phyloP scores from a whole-genome alignment of 495 filamentous ascomycete species.

The Aspergillus nanangensis region DNA sequence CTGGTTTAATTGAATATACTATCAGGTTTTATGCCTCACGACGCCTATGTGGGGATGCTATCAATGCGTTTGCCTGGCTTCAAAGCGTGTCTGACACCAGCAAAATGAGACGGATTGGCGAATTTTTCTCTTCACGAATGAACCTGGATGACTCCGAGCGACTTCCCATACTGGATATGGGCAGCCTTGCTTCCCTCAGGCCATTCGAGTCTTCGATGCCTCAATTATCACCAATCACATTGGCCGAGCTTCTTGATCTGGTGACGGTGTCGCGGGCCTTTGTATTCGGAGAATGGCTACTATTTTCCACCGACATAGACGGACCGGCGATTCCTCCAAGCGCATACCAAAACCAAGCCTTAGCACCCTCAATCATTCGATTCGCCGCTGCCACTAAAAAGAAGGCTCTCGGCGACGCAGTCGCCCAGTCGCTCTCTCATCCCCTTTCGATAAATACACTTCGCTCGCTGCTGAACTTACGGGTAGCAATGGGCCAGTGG shows the following conservation, averaged over 20 bases:
- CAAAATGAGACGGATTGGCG: constrained; percentile 33
- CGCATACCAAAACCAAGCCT: constrained; percentile 40
- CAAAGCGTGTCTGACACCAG: constrained; percentile 35
- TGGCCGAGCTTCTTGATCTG: constrained; percentile 51
- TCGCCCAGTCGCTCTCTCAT: constrained; percentile 31
- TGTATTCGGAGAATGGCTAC: constrained; percentile 51
- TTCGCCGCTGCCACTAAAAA: constrained; percentile 53
- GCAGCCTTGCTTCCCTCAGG: constrained; percentile 7
- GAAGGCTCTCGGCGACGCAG: constrained; percentile 34
- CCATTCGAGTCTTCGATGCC: constrained; percentile 33
- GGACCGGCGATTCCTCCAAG: constrained; percentile 47
- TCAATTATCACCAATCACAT: constrained; percentile 41
- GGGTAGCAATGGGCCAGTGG: constrained; percentile 46
- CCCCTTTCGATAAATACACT: constrained; percentile 43
- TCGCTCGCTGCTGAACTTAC: constrained; percentile 45
- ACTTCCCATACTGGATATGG: constrained; percentile 15
- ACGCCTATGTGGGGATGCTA: constrained; percentile 23
- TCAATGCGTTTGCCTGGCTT: constrained; percentile 28
- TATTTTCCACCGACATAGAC: constrained; percentile 52
- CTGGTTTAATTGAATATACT: constrained; percentile 34
- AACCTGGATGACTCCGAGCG: constrained; percentile 10
- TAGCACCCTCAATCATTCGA: constrained; percentile 54
- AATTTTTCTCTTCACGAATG: constrained; percentile 29
- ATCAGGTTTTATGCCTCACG: constrained; percentile 22
- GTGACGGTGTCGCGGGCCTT: constrained; percentile 40